Conservation (phyloP, 176 grass and related monocot genomes). For the Oryza officinalis region DNA sequence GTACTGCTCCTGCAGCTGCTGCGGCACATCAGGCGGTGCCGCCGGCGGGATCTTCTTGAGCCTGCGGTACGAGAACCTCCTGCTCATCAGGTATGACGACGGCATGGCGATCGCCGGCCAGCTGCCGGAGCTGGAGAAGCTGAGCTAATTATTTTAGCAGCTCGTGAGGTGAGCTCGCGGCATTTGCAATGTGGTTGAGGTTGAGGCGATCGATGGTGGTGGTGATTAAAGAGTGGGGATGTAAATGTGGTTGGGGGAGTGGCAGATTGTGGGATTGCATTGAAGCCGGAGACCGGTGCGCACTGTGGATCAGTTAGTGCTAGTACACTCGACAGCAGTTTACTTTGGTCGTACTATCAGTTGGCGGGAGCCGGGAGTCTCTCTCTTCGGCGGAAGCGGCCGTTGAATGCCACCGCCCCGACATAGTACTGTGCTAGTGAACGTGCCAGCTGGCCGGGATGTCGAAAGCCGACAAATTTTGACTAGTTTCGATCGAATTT, state of each 20-base stretch:
- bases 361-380: no score
- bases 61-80: constrained; percentile 50
- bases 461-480: no score
- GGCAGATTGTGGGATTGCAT: background rate
- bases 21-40: background rate
- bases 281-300: background rate
- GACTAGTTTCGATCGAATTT: no score
- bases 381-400: no score
- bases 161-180: no score
- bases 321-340: background rate
- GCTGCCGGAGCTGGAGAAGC: no score
- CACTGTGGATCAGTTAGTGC: background rate
- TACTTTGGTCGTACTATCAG: background rate
- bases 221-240: constrained; percentile 25
- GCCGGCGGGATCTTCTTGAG: constrained; percentile 45
- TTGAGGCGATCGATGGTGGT: no score
- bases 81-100: constrained; percentile 24
- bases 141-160: no score
- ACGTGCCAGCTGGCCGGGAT: no score
- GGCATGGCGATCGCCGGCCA: background rate
- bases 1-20: background rate
- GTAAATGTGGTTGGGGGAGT: constrained; percentile 21
- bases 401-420: no score
- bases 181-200: no score
- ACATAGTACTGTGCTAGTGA: no score